A percentile compares a stretch with the other conserved stretches of the same genome.
These are phyloP conservation scores for Cercospora nicotianae DNA, from an alignment of 2,329 filamentous ascomycete genomes.

Conservation along the genomic window DNA sequence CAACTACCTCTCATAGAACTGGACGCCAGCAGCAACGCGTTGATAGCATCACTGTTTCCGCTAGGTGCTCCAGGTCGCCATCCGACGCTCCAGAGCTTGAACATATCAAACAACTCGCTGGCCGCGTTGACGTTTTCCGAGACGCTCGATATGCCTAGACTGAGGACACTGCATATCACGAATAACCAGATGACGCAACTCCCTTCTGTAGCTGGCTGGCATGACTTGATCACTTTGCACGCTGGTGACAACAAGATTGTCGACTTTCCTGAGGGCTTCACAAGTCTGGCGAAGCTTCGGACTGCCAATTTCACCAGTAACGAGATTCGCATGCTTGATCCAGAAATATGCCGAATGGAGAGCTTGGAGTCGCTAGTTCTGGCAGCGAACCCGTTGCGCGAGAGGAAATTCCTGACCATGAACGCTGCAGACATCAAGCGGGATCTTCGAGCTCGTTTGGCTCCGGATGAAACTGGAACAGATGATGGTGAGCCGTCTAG, in stretches of 20 bases:
- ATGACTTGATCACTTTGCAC: slow-evolving; percentile 68
- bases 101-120: slow-evolving; percentile 76
- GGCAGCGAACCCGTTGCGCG: slow-evolving; percentile 84
- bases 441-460: slow-evolving; percentile 65
- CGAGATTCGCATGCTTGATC: slow-evolving; percentile 72
- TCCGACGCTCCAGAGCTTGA: slow-evolving; percentile 68
- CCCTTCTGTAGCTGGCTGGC: slow-evolving; percentile 74
- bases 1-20: slow-evolving; percentile 72
- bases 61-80: slow-evolving; percentile 51
- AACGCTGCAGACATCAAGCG: slow-evolving; percentile 78
- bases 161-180: slow-evolving; percentile 74
- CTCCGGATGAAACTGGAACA: slow-evolving; percentile 53
- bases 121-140: slow-evolving; percentile 52
- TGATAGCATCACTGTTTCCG: slow-evolving; percentile 71
- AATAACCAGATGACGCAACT: slow-evolving; percentile 75
- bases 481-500: slow-evolving; percentile 25
- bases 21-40: slow-evolving; percentile 72
- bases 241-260: slow-evolving; percentile 80
- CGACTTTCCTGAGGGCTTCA: slow-evolving; percentile 74
- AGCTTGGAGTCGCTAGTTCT: slow-evolving; percentile 72
- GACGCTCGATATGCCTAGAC: slow-evolving; percentile 63
- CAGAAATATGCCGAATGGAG: slow-evolving; percentile 77
- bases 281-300: slow-evolving; percentile 64
- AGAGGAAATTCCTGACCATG: slow-evolving; percentile 82
- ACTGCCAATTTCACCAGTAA: slow-evolving; percentile 85